These are phyloP conservation scores for Acacia concinna DNA, from an alignment of 331 rosid genomes.

Conservation along the genomic window DNA sequence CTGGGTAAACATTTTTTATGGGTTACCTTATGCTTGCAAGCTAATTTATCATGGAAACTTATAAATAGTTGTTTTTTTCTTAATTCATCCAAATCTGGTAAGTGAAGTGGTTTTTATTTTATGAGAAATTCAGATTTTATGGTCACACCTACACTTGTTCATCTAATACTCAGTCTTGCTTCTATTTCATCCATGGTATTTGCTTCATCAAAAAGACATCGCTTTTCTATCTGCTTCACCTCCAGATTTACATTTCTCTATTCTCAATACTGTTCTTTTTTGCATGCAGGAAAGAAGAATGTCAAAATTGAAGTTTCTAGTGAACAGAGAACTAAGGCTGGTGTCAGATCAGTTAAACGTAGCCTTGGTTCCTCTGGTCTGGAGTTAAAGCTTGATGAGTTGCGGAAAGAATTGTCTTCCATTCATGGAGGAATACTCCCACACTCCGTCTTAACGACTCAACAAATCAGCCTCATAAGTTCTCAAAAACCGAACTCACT, in stretches of 20 bases:
- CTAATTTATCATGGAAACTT: slow-evolving; percentile 14
- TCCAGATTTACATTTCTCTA: slow-evolving; percentile 13
- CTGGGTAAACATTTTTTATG: slow-evolving; percentile 53
- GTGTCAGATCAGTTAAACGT: slow-evolving; percentile 52
- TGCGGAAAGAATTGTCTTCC: slow-evolving; percentile 75
- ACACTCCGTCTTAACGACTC: slow-evolving; percentile 77
- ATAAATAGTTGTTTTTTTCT: neutral
- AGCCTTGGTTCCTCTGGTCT: slow-evolving; percentile 53
- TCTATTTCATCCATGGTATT: neutral
- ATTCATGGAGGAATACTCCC: slow-evolving; percentile 81
- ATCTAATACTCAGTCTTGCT: neutral
- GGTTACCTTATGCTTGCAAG: slow-evolving; percentile 14
- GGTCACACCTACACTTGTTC: neutral
- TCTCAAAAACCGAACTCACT: slow-evolving; percentile 68
- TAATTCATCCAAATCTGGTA: slow-evolving; percentile 18
- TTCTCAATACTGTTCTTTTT: slow-evolving; percentile 1
- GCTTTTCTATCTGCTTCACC: slow-evolving; percentile 13
- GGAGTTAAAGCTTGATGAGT: slow-evolving; percentile 78
- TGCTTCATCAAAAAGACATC: slow-evolving; percentile 3
- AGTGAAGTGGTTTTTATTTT: slow-evolving; percentile 17
- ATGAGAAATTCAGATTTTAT: neutral
- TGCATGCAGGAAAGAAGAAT: slow-evolving; percentile 56
- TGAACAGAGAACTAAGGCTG: slow-evolving; percentile 48
- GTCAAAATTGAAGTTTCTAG: slow-evolving; percentile 60
- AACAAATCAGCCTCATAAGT: slow-evolving; percentile 67